Conservation (phyloP, 2,329 filamentous ascomycete genomes). For the Cladosporium halotolerans region DNA sequence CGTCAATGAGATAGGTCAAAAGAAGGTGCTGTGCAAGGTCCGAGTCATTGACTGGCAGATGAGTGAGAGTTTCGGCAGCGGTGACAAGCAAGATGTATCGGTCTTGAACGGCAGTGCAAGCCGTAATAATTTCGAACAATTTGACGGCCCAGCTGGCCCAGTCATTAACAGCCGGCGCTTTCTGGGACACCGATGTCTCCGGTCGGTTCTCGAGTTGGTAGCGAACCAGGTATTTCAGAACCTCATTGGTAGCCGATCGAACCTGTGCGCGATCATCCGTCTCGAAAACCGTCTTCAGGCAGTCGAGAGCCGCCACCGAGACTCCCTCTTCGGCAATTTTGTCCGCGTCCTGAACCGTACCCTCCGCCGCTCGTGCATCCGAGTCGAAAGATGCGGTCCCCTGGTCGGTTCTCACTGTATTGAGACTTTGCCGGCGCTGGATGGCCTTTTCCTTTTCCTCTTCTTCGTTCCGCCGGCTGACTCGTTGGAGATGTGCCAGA, state of each 20-base stretch:
- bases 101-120: conserved; percentile 90
- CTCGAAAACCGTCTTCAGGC: conserved; percentile 78
- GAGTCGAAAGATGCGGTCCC: conserved; percentile 37
- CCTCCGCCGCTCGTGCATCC: conserved; percentile 61
- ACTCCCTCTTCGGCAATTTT: conserved; percentile 85
- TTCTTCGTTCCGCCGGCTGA: conserved; percentile 61
- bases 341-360: conserved; percentile 80
- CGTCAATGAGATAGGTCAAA: conserved; percentile 71
- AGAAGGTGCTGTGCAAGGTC: conserved; percentile 68
- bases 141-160: conserved; percentile 65
- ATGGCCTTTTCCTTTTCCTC: conserved; percentile 59
- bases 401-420: conserved; percentile 60
- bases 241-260: conserved; percentile 64
- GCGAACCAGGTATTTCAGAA: conserved; percentile 63
- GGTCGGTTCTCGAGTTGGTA: conserved; percentile 18
- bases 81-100: conserved; percentile 85
- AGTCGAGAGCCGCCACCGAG: conserved; percentile 74
- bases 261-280: conserved; percentile 78
- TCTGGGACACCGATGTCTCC: conserved; percentile 35
- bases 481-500: conserved; percentile 61
- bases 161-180: conserved; percentile 27
- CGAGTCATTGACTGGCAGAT: conserved; percentile 59
- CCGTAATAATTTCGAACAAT: conserved; percentile 70
- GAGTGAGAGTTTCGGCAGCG: conserved; percentile 68
- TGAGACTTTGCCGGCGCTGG: conserved; percentile 68